Conservation (phyloP, 1,284 basidiomycete genomes). For the Hypsizygus ulmarius region DNA sequence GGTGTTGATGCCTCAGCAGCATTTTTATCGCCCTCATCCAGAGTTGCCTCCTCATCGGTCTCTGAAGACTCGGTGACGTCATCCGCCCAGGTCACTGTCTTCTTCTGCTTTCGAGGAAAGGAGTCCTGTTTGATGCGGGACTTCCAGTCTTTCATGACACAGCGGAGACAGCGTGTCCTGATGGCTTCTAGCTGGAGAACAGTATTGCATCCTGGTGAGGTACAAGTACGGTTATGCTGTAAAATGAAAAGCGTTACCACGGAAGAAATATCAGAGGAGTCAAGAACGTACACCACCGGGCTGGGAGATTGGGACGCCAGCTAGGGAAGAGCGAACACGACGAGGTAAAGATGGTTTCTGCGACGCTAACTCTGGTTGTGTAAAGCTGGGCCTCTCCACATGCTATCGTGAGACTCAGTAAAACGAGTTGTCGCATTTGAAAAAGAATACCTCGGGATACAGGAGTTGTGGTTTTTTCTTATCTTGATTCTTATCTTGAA, state of each 20-base stretch:
- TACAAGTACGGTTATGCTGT: slow-evolving; percentile 13
- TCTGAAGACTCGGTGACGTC: not conserved
- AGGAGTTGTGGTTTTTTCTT: too few species aligned
- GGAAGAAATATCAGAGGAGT: not conserved
- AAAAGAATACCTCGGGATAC: slow-evolving; percentile 16
- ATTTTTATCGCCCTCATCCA: not conserved
- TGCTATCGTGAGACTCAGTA: not conserved
- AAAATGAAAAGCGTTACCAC: not conserved
- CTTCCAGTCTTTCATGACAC: slow-evolving; percentile 20
- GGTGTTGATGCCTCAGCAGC: not conserved
- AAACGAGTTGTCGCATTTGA: not conserved
- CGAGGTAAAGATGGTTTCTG: too few species aligned
- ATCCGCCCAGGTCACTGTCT: slow-evolving; percentile 21
- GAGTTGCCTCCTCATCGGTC: not conserved
- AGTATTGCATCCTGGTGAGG: slow-evolving; percentile 10
- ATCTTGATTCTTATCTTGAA: slow-evolving; percentile 7
- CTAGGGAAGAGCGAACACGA: too few species aligned
- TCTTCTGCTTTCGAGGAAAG: slow-evolving; percentile 15
- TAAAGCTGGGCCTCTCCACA: not conserved
- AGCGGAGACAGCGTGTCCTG: slow-evolving; percentile 17
- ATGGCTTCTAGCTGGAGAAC: slow-evolving; percentile 12
- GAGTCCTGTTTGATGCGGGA: slow-evolving; percentile 3
- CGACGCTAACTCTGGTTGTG: too few species aligned
- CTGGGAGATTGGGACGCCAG: not conserved
- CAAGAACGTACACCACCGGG: not conserved